Evolutionary conservation across 371 early-diverging fungal genomes (phyloP).

Genomic region (Mortierella sp.): DNA sequence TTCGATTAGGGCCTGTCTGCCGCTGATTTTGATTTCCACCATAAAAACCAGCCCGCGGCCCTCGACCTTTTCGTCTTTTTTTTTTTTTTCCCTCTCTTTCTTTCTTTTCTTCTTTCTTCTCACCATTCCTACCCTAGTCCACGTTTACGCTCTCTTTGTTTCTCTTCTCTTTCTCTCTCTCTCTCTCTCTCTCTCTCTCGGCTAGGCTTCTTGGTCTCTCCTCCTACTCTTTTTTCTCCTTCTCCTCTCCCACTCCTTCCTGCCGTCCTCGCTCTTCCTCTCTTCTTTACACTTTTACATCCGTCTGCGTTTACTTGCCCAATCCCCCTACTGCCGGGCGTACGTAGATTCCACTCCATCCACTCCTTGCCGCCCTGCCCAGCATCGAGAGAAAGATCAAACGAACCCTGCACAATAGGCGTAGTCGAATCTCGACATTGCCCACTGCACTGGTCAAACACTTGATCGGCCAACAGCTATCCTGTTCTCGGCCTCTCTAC

Average conservation of each 20-base stretch:
- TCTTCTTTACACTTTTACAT: neutral
- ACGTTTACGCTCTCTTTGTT: no score
- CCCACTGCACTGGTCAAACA: neutral
- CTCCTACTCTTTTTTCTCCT: neutral
- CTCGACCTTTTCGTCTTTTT: neutral
- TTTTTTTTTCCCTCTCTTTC: neutral
- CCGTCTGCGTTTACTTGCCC: neutral
- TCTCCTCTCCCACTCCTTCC: neutral
- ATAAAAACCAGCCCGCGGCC: neutral
- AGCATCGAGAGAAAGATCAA: no score
- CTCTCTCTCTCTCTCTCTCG: slow-evolving; percentile 5
- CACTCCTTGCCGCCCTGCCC: neutral
- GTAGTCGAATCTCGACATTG: no score
- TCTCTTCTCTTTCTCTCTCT: neutral
- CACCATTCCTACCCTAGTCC: neutral
- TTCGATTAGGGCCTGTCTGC: neutral
- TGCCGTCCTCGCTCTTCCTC: neutral
- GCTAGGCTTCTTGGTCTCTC: neutral
- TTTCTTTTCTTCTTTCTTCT: no score
- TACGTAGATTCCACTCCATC: neutral
- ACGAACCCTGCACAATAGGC: no score
- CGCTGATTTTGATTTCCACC: no score
- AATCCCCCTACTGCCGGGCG: neutral
- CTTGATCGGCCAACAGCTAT: neutral
- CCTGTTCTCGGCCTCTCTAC: neutral